phyloP scores from a whole-genome alignment of 805 yeast species.

The Lipomyces chichibuensis region DNA sequence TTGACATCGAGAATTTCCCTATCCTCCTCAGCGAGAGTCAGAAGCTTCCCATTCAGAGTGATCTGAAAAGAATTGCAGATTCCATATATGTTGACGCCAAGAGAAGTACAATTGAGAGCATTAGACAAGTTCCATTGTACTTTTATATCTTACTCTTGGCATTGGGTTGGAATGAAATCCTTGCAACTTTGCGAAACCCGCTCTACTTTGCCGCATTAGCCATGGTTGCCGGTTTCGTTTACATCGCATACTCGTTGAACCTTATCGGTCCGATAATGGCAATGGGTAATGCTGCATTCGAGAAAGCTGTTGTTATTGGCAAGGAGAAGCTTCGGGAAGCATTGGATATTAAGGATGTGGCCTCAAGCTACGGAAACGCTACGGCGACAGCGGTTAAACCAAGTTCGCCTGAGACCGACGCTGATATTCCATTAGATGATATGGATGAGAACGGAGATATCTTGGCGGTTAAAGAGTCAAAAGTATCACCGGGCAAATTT shows the following conservation, averaged over 20 bases:
- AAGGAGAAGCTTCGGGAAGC: conserved; percentile 25
- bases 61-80: conserved; percentile 75
- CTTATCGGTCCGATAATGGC: conserved; percentile 74
- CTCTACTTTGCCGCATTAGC: conserved; percentile 64
- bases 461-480: background rate
- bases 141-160: conserved; percentile 71
- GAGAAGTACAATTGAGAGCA: conserved; percentile 76
- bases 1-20: conserved; percentile 52
- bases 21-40: conserved; percentile 61
- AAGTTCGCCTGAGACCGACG: background rate
- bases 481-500: conserved; percentile 10
- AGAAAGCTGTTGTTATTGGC: conserved; percentile 23
- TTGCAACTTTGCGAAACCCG: conserved; percentile 81
- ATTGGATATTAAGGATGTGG: conserved; percentile 11
- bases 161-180: conserved; percentile 94
- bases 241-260: conserved; percentile 69
- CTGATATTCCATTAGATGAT: conserved; percentile 5
- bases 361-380: no score
- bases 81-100: conserved; percentile 84
- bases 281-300: conserved; percentile 44
- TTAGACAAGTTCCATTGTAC: conserved; percentile 81
- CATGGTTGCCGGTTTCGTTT: conserved; percentile 63
- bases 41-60: conserved; percentile 57
- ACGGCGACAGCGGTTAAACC: background rate
- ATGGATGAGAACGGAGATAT: conserved; percentile 12